Evolutionary conservation across 345 rosid genomes (phyloP), one percentile per base, ranked within the genome.

Genomic region (Excoecaria cochinchinensis): DNA sequence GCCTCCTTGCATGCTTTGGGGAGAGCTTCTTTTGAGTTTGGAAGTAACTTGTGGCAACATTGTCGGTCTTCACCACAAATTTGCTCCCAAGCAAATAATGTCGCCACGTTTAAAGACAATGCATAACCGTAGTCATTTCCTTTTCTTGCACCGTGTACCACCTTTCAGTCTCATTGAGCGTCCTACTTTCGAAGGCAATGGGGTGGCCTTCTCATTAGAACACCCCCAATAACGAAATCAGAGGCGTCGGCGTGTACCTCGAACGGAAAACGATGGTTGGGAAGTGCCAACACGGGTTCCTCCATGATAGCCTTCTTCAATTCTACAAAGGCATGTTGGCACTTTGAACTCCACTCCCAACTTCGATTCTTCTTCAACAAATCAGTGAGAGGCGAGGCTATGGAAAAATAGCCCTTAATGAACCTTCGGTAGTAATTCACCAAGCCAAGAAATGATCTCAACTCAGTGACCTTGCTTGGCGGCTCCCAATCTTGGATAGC

Each of bases 391-490:
- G 62, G 31, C 1, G 55, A 0, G 12, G 55, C 55, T 3, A 51
- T 0, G 14, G 11, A 3, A 4, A 8, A 51, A 51, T 51, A 51
- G 17, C 31, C 22, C 6, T 48, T 9, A 0, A 80, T 65, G 40
- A 80, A 75, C 3, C 36, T 0, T 0, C 38, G 6, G 22, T 66
- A 80, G 0, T 75, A 80, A 19, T 76, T 80, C 0, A 22, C 57
- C 0, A 75, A n/a, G 0, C 68, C 68, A 6, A 71, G 56, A 40
- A 76, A 80, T 0, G 22, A 71, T 1, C 55, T 8, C 0, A 65
- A 8, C 5, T 76, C 8, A 0, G 7, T 3, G 0, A 66, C 46
- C 4, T 71, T 76, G 0, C 0, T 15, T 0, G 73, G 60, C 0
- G 21, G 16, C 8, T 56, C 24, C 51, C 25, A 76, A 0, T 71